Evolutionary conservation across 176 grass and related monocot species (phyloP).

Genomic region (Triticum dicoccoides): DNA sequence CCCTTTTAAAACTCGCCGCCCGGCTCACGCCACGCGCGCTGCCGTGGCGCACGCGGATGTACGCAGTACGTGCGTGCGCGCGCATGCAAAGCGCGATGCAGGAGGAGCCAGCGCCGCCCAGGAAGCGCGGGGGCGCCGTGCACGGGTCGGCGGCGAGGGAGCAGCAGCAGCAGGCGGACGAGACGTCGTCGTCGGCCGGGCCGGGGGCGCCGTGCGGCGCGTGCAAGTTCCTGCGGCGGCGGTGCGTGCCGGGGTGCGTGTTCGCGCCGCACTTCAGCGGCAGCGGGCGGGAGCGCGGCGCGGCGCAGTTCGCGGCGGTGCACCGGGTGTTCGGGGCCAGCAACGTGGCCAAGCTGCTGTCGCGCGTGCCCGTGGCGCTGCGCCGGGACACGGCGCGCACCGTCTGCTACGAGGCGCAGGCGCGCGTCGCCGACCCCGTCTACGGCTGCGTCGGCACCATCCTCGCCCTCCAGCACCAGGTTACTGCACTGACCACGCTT

Average conservation of each 20-base stretch:
- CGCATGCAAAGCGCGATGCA: not conserved
- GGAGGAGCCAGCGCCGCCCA: slow-evolving; percentile 11
- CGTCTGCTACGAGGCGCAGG: slow-evolving; percentile 83
- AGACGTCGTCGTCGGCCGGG: not conserved
- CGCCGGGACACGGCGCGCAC: slow-evolving; percentile 54
- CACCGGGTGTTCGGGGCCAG: slow-evolving; percentile 85
- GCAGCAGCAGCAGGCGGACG: not conserved
- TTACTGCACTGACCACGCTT: too few relatives aligned
- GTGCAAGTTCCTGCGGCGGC: slow-evolving; percentile 94
- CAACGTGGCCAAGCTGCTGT: slow-evolving; percentile 82
- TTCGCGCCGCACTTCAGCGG: slow-evolving; percentile 74
- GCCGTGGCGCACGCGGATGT: not conserved
- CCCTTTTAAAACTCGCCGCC: not conserved
- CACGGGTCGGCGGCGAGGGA: not conserved
- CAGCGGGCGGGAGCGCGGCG: slow-evolving; percentile 23
- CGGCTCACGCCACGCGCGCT: slow-evolving; percentile 1
- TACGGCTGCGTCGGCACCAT: slow-evolving; percentile 81
- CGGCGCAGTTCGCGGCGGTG: slow-evolving; percentile 62
- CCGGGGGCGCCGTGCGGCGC: slow-evolving; percentile 67
- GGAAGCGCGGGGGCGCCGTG: slow-evolving; percentile 9
- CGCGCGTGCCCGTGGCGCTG: slow-evolving; percentile 45
- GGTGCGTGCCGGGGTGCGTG: slow-evolving; percentile 60
- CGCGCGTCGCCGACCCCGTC: slow-evolving; percentile 73
- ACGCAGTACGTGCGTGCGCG: not conserved
- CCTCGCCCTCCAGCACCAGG: slow-evolving; percentile 72